Evolutionary conservation across 345 rosid genomes (phyloP), one percentile per base, ranked within the genome.

Genomic region (Aurinia saxatilis): DNA sequence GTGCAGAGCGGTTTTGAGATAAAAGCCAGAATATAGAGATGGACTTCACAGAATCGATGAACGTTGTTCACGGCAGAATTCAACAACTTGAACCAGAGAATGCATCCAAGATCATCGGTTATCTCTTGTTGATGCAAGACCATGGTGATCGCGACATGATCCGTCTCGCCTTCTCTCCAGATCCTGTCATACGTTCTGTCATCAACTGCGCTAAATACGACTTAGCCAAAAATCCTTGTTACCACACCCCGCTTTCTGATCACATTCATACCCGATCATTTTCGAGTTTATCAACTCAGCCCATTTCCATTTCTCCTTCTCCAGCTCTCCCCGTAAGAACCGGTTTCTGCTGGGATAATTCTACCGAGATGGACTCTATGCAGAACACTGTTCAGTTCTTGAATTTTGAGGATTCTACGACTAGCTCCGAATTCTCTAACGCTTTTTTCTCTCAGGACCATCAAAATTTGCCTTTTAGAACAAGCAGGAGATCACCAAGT

Each of bases 1-100:
- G 33, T 41, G 62, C 14, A 69, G 66, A 79, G 84, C 67, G 12
- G 35, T 19, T 74, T 72, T 54, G 21, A 3, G 67, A 60, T 65
- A 37, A 31, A 5, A 29, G n/a, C n/a, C n/a, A n/a, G 18, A 2
- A 10, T 18, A 27, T 57, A 40, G 73, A 75, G 56, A 88, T 93
- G 99, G 87, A 90, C 78, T 85, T 84, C 63, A 65, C 88, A 2
- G 90, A 83, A 71, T 81, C 98, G 48, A 89, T 95, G 35, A 85
- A 83, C 59, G 72, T 79, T 40, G 95, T 90, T 12, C 91, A 85
- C 78, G 62, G 68, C 19, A 83, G 97, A 77, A 90, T 93, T 72
- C 91, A 85, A 57, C 69, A 82, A 74, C 66, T 84, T 17, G 99
- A 93, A 61, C 99, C 96, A 5, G 97, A 93, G 48, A 77, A 80